Percentiles rank a stretch among this genome's conserved stretches.
Conservation (phyloP, 768 basidiomycete species). For the Boletus rubroflammeus region DNA sequence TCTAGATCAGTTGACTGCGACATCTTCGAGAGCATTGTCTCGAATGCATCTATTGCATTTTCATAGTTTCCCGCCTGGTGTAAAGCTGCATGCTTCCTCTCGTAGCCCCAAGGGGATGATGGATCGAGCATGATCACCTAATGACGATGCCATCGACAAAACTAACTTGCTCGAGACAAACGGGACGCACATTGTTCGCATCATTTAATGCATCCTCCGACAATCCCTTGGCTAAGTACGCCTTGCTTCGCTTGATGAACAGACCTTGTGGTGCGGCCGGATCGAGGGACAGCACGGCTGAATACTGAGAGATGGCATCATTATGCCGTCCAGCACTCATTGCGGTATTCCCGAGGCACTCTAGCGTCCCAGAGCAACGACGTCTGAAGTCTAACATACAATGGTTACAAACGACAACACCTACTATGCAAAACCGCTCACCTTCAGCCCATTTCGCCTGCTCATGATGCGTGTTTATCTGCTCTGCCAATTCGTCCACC, state of each 20-base stretch:
- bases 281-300: not conserved
- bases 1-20: not conserved
- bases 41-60: not conserved
- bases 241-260: slow-evolving; percentile 8
- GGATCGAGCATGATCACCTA: not conserved
- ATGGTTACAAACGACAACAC: not conserved
- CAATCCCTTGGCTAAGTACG: not conserved
- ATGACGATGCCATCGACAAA: not conserved
- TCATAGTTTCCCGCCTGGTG: not conserved
- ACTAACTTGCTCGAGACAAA: not conserved
- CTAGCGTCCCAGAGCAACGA: not conserved
- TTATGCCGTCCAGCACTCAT: not conserved
- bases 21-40: slow-evolving; percentile 5
- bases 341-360: not conserved
- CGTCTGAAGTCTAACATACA: not conserved
- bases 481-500: not conserved
- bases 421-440: not conserved
- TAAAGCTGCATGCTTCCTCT: not conserved
- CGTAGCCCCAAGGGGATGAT: not conserved
- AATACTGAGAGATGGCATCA: slow-evolving; percentile 3
- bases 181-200: not conserved
- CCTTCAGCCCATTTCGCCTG: not conserved
- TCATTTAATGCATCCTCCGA: not conserved
- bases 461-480: not conserved
- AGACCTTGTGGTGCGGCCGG: not conserved